phyloP scores from a whole-genome alignment of 179 eudicot genomes.

The Silene coronaria region DNA sequence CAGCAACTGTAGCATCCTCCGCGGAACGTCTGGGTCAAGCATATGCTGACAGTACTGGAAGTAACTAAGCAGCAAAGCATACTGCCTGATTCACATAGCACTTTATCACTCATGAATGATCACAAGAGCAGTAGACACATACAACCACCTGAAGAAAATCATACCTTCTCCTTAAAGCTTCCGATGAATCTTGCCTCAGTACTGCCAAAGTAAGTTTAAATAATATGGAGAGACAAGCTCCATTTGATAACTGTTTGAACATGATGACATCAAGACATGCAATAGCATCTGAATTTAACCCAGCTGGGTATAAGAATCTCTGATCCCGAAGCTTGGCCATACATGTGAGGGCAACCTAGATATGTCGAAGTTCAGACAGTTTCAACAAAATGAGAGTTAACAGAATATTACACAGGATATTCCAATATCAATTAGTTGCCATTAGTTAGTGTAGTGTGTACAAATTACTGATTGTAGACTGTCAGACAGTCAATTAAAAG shows the following conservation, averaged over 20 bases:
- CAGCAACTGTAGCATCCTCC: slow-evolving; percentile 64
- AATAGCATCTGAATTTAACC: slow-evolving; percentile 57
- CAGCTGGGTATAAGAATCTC: slow-evolving; percentile 62
- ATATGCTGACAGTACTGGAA: slow-evolving; percentile 93
- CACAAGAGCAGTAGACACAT: background rate
- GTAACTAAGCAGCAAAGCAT: slow-evolving; percentile 83
- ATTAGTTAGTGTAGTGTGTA: too few relatives aligned
- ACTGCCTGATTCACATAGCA: slow-evolving; percentile 58
- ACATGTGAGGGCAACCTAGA: slow-evolving; percentile 81
- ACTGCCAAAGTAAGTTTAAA: slow-evolving; percentile 74
- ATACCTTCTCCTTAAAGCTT: slow-evolving; percentile 94
- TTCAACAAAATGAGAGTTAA: slow-evolving; percentile 14
- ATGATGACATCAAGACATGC: slow-evolving; percentile 69
- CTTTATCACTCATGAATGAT: slow-evolving; percentile 10
- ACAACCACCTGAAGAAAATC: slow-evolving; percentile 1
- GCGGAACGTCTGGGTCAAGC: slow-evolving; percentile 88
- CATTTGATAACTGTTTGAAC: slow-evolving; percentile 80
- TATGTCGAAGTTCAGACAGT: slow-evolving; percentile 10
- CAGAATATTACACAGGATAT: too few relatives aligned
- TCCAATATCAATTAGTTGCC: too few relatives aligned
- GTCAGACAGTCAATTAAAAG: too few relatives aligned
- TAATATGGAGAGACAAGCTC: slow-evolving; percentile 77
- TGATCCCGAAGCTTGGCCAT: slow-evolving; percentile 96
- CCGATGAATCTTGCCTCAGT: slow-evolving; percentile 83
- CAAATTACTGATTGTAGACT: too few relatives aligned